A percentile compares a stretch with the other conserved stretches of the same genome.
These are phyloP conservation scores for Aquilaria sinensis DNA, from an alignment of 345 rosid species.

Conservation along the genomic window DNA sequence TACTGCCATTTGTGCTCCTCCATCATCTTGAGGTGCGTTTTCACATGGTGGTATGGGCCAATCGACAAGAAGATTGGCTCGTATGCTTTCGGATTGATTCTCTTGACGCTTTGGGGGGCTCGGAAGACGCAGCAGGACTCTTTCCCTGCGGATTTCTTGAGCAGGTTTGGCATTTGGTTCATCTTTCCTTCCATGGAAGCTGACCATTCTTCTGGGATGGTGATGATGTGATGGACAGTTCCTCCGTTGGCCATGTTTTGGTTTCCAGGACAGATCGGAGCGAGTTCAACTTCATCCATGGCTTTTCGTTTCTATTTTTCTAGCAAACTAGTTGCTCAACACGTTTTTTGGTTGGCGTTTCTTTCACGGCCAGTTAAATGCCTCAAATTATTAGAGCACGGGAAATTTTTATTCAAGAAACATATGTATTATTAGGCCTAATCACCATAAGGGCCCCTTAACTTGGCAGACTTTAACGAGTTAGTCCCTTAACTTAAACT, in stretches of 20 bases:
- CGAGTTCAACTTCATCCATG: too few species aligned
- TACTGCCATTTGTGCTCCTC: constrained; percentile 42
- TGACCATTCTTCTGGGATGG: constrained; percentile 16
- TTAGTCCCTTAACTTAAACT: too few species aligned
- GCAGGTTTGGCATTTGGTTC: constrained; percentile 33
- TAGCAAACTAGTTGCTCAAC: too few species aligned
- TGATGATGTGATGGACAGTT: neutral
- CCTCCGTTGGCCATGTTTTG: neutral
- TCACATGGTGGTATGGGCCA: constrained; percentile 40
- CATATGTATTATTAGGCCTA: too few species aligned
- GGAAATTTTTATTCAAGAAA: too few species aligned
- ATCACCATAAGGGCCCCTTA: too few species aligned
- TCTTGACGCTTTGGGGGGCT: constrained; percentile 30
- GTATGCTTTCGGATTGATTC: constrained; percentile 28
- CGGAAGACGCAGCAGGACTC: constrained; percentile 45
- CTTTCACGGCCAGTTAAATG: too few species aligned
- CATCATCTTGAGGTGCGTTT: constrained; percentile 29
- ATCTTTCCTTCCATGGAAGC: constrained; percentile 34
- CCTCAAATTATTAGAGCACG: too few species aligned
- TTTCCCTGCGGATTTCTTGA: constrained; percentile 32
- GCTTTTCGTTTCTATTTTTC: too few species aligned
- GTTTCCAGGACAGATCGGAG: too few species aligned
- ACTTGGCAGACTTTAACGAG: too few species aligned
- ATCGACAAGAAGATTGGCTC: constrained; percentile 42
- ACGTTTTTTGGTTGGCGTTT: too few species aligned